These are phyloP conservation scores for Canavalia gladiata DNA, from an alignment of 306 rosid species.

Conservation along the genomic window DNA sequence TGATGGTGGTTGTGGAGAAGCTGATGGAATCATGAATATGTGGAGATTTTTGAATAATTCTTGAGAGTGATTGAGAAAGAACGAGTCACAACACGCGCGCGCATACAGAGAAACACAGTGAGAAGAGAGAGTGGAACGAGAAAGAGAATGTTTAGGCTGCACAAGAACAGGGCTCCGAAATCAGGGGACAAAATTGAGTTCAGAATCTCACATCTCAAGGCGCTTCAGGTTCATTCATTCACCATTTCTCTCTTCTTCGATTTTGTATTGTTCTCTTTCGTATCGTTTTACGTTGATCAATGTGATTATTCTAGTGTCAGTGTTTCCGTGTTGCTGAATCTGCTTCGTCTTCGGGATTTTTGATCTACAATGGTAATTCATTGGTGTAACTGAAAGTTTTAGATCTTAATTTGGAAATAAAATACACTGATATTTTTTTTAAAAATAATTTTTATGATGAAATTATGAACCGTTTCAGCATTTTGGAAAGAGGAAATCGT, in stretches of 20 bases:
- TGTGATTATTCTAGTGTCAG: neutral
- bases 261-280: neutral
- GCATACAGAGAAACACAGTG: neutral
- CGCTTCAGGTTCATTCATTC: constrained; percentile 55
- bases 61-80: constrained; percentile 34
- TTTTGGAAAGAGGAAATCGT: constrained; percentile 13
- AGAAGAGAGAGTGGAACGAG: constrained; percentile 19
- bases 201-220: constrained; percentile 69
- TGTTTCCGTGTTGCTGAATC: constrained; percentile 18
- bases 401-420: constrained; percentile 32
- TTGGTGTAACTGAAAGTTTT: neutral
- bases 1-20: constrained; percentile 59
- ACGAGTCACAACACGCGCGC: neutral
- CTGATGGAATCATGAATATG: constrained; percentile 43
- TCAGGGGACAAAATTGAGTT: constrained; percentile 67
- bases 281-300: constrained; percentile 7
- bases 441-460: neutral
- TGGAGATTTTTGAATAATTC: constrained; percentile 33
- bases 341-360: constrained; percentile 18
- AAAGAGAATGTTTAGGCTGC: constrained; percentile 76
- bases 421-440: neutral
- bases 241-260: neutral
- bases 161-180: constrained; percentile 65
- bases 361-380: constrained; percentile 11
- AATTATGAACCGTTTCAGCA: constrained; percentile 6